phyloP scores from a whole-genome alignment of 352 stramenopile species.

The Phytophthora boehmeriae region DNA sequence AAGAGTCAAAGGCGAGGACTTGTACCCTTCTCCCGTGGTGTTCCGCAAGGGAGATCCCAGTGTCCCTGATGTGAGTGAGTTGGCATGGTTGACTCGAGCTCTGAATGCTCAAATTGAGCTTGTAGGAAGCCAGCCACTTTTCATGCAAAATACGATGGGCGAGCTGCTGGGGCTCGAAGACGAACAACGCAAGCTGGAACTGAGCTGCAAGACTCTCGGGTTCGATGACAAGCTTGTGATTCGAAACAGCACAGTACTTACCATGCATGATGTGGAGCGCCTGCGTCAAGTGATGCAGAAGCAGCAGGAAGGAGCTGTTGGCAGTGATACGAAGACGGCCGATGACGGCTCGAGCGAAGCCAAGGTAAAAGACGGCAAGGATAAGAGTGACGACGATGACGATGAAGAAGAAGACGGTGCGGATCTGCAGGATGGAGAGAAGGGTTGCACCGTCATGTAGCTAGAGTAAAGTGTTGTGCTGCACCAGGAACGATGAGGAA shows the following conservation, averaged over 20 bases:
- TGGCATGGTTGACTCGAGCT: conserved; percentile 78
- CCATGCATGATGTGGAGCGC: conserved; percentile 72
- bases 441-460: conserved; percentile 42
- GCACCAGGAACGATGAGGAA: conserved; percentile 2
- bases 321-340: conserved; percentile 1
- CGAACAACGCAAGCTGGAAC: conserved; percentile 61
- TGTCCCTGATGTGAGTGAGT: conserved; percentile 60
- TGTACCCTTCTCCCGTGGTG: conserved; percentile 75
- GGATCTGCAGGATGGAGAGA: conserved; percentile 32
- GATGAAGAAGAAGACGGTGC: conserved; percentile 28
- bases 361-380: conserved; percentile 16
- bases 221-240: conserved; percentile 71
- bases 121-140: conserved; percentile 66
- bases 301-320: conserved; percentile 21
- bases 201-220: conserved; percentile 63
- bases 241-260: conserved; percentile 83
- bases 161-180: conserved; percentile 68
- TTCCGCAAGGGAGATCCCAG: conserved; percentile 78
- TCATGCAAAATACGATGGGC: conserved; percentile 74
- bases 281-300: conserved; percentile 58
- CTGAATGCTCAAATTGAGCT: conserved; percentile 68
- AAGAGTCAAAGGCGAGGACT: conserved; percentile 42
- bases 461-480: background rate
- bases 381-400: conserved; percentile 26
- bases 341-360: conserved; percentile 7